These are phyloP conservation scores for Elymus sibiricus DNA, from an alignment of 176 grass and related monocot species.

Conservation along the genomic window DNA sequence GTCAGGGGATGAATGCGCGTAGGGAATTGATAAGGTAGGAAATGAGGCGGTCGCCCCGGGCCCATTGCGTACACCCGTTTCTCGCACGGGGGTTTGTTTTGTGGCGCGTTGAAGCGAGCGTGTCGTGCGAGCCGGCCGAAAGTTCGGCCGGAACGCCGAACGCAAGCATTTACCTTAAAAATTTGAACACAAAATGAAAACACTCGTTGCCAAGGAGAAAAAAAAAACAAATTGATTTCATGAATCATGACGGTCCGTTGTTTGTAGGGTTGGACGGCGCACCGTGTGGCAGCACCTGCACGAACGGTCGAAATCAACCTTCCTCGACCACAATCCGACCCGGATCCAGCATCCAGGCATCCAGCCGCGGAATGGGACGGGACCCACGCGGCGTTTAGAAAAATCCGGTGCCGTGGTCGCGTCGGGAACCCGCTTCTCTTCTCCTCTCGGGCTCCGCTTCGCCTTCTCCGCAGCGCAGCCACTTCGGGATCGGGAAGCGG, in stretches of 20 bases:
- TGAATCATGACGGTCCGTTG: neutral
- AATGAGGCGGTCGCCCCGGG: too few species aligned
- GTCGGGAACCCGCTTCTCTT: slow-evolving; percentile 3
- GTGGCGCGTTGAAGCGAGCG: too few species aligned
- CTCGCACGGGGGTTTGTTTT: too few species aligned
- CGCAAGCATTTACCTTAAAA: too few species aligned
- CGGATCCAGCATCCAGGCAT: neutral
- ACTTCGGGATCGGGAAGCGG: slow-evolving; percentile 62
- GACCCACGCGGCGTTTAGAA: slow-evolving; percentile 30
- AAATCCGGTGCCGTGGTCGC: slow-evolving; percentile 44
- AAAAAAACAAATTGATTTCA: too few species aligned
- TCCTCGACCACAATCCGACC: neutral
- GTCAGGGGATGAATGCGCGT: too few species aligned
- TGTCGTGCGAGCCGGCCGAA: too few species aligned
- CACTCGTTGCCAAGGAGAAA: too few species aligned
- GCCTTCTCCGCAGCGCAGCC: slow-evolving; percentile 37
- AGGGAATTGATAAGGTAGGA: too few species aligned
- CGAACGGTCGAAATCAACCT: neutral
- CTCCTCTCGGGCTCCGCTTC: slow-evolving; percentile 27
- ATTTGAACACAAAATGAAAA: too few species aligned
- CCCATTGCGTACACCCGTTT: too few species aligned
- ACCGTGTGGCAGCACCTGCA: neutral
- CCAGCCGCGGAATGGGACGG: neutral
- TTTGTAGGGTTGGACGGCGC: neutral
- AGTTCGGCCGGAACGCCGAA: too few species aligned